Evolutionary conservation across 345 rosid genomes (phyloP).

Genomic region (Arabis alpina): DNA sequence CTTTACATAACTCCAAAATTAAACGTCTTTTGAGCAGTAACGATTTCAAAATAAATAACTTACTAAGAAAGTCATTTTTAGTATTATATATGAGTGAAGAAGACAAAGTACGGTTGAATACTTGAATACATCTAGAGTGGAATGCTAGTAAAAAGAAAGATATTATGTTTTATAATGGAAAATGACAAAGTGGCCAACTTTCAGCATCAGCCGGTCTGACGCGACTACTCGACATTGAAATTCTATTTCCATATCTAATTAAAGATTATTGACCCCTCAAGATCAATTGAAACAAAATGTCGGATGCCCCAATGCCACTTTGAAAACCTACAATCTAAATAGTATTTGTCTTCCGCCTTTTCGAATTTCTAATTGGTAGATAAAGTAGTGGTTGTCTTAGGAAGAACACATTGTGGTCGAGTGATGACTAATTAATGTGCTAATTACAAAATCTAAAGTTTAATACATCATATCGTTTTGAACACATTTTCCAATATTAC

Average conservation of each 20-base stretch:
- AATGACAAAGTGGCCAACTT: conserved; percentile 42
- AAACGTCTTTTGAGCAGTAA: no score
- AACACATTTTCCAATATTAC: background rate
- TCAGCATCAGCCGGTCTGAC: conserved; percentile 38
- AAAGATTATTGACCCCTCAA: conserved; percentile 28
- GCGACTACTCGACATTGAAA: conserved; percentile 70
- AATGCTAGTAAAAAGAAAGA: background rate
- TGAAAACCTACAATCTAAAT: conserved; percentile 36
- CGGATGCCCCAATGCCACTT: conserved; percentile 25
- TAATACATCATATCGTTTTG: no score
- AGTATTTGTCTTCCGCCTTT: conserved; percentile 19
- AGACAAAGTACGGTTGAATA: background rate
- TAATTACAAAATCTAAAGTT: background rate
- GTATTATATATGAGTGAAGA: no score
- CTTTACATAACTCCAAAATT: no score
- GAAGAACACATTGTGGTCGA: conserved; percentile 20
- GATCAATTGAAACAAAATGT: conserved; percentile 27
- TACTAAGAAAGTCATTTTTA: no score
- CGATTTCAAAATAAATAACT: no score
- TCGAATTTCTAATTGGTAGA: conserved; percentile 26
- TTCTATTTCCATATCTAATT: background rate
- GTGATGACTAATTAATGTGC: background rate
- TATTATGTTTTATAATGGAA: background rate
- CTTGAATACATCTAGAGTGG: background rate
- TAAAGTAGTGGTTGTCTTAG: conserved; percentile 37